Evolutionary conservation across 192 early-diverging fungal genomes (phyloP), one percentile per base, ranked within the genome.

Genomic region (Globomyces pollinis-pini): DNA sequence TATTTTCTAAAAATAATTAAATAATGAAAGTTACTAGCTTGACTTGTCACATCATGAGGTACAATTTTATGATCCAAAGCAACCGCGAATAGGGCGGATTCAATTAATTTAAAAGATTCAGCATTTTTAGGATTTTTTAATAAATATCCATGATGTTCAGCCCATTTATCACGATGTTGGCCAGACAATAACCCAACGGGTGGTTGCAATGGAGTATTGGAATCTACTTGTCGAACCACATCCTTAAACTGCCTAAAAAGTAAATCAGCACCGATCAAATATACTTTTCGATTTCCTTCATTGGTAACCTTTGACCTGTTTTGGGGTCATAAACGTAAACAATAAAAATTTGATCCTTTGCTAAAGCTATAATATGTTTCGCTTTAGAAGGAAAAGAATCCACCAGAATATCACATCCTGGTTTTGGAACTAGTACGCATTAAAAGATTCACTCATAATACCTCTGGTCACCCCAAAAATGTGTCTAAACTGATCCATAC

Each of bases 401-500:
- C 7, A 76, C 72, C 3, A 88, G 68, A 35, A 77, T 71, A 63
- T 95, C 93, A 50, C 88, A 86, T 44, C 74, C 80, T 38, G 73
- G 73, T 51, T 83, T 76, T 12, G 93, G 93, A 28, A 93, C 84
- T n/a, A n/a, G n/a, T n/a, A n/a, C n/a, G n/a, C n/a, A n/a, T n/a
- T n/a, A n/a, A n/a, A n/a, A n/a, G n/a, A n/a, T n/a, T n/a, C n/a
- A n/a, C n/a, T n/a, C n/a, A n/a, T n/a, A n/a, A n/a, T n/a, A n/a
- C n/a, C n/a, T 38, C 93, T 81, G 3, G 90, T 91, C 44, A 88
- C 72, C 4, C 89, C 90, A 64, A 90, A 88, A 6, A 87, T 52
- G 33, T 82, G 64, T 24, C 75, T 73, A 67, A 93, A 95, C 69
- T 95, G 93, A 67, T 86, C 60, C 91, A 95, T 93, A 64, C 89